These are phyloP conservation scores for Anethum foeniculum DNA, from an alignment of 140 eudicot species.

Conservation along the genomic window DNA sequence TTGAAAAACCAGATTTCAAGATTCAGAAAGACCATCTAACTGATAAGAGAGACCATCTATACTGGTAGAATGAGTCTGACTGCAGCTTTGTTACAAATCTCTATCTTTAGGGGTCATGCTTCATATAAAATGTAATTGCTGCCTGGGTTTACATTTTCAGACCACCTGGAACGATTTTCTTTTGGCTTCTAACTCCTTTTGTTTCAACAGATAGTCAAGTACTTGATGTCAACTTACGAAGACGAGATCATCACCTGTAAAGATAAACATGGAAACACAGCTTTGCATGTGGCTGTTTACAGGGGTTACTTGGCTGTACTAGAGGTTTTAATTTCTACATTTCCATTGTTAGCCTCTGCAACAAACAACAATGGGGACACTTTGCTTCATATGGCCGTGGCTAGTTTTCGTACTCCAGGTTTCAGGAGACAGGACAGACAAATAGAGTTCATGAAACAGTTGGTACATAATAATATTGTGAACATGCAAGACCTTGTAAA, in stretches of 20 bases:
- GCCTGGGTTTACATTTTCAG: not conserved
- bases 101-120: not conserved
- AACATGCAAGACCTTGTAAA: slow-evolving; percentile 47
- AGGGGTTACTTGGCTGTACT: slow-evolving; percentile 49
- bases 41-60: not conserved
- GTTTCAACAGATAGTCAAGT: slow-evolving; percentile 55
- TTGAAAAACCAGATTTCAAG: not conserved
- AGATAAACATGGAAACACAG: slow-evolving; percentile 69
- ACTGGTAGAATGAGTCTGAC: not conserved
- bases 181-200: not conserved
- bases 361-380: slow-evolving; percentile 74
- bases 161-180: not conserved
- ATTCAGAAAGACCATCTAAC: not conserved
- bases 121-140: not conserved
- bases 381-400: slow-evolving; percentile 68
- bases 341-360: slow-evolving; percentile 32
- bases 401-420: slow-evolving; percentile 67
- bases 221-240: slow-evolving; percentile 36
- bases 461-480: slow-evolving; percentile 34
- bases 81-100: not conserved
- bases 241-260: slow-evolving; percentile 28
- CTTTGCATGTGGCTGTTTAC: slow-evolving; percentile 71
- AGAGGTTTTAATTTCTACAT: slow-evolving; percentile 34
- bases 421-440: slow-evolving; percentile 69
- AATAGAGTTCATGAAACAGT: slow-evolving; percentile 53